Evolutionary conservation across 345 rosid species (phyloP).

Genomic region (Noccaea caerulescens): DNA sequence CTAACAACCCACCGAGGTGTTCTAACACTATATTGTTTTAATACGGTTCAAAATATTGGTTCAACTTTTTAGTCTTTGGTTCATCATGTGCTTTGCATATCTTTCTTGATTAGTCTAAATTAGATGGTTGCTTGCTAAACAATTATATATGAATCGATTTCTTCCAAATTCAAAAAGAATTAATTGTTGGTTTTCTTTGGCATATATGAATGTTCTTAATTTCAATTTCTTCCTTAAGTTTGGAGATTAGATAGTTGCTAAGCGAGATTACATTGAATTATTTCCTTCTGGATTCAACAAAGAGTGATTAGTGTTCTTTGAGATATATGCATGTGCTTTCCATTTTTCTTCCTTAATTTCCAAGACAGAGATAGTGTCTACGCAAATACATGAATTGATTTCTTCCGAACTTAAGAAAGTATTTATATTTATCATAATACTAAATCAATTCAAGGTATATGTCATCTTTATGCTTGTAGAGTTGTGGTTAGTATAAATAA

Average conservation of each 20-base stretch:
- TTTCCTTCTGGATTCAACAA: background rate
- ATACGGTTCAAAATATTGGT: background rate
- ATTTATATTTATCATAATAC: background rate
- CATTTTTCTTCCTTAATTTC: background rate
- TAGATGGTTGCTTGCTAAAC: too few species aligned
- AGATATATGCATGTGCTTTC: background rate
- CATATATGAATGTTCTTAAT: background rate
- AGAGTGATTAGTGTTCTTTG: background rate
- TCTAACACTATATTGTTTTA: background rate
- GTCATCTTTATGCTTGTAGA: conserved; percentile 28
- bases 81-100: too few species aligned
- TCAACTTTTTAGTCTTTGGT: background rate
- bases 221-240: background rate
- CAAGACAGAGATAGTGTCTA: conserved; percentile 13
- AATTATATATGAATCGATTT: background rate
- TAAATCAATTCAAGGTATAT: conserved; percentile 21
- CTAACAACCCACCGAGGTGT: too few species aligned
- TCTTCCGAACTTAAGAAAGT: background rate
- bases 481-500: too few species aligned
- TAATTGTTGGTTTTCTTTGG: background rate
- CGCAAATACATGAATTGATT: conserved; percentile 6
- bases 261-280: background rate
- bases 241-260: background rate
- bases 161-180: background rate
- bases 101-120: too few species aligned